These are phyloP conservation scores for Phytophthora fragariaefolia DNA, from an alignment of 352 stramenopile genomes.

Conservation along the genomic window DNA sequence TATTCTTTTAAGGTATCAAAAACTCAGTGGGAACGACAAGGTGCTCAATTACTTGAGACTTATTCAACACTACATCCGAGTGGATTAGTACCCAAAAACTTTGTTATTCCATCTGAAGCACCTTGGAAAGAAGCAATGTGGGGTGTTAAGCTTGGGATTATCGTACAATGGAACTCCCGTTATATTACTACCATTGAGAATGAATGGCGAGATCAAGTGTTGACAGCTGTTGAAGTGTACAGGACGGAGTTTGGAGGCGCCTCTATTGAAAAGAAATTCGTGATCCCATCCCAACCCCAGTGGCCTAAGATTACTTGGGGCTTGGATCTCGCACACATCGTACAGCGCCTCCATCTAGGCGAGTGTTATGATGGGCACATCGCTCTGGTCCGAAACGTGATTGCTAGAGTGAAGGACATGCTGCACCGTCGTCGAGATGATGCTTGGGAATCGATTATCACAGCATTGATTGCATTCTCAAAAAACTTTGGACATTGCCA, in stretches of 20 bases:
- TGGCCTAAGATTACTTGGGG: conserved; percentile 38
- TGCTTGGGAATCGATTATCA: conserved; percentile 32
- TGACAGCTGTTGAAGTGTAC: conserved; percentile 29
- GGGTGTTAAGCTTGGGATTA: conserved; percentile 29
- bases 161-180: conserved; percentile 35
- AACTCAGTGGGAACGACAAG: conserved; percentile 22
- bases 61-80: conserved; percentile 24
- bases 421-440: conserved; percentile 25
- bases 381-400: conserved; percentile 17
- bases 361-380: conserved; percentile 34
- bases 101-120: conserved; percentile 30
- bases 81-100: conserved; percentile 22
- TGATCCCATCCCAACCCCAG: conserved; percentile 27
- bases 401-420: conserved; percentile 13
- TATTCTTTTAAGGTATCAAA: conserved; percentile 33
- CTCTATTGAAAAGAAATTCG: conserved; percentile 14
- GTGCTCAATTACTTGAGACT: conserved; percentile 26
- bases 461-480: conserved; percentile 15
- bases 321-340: conserved; percentile 30
- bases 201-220: conserved; percentile 31
- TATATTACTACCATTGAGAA: conserved; percentile 27
- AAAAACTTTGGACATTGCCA: conserved; percentile 26
- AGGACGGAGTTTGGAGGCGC: conserved; percentile 11
- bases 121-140: conserved; percentile 33
- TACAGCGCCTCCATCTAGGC: conserved; percentile 25